These are phyloP conservation scores for Danielozyma ontarioensis DNA, from an alignment of 805 yeast genomes.

Conservation along the genomic window DNA sequence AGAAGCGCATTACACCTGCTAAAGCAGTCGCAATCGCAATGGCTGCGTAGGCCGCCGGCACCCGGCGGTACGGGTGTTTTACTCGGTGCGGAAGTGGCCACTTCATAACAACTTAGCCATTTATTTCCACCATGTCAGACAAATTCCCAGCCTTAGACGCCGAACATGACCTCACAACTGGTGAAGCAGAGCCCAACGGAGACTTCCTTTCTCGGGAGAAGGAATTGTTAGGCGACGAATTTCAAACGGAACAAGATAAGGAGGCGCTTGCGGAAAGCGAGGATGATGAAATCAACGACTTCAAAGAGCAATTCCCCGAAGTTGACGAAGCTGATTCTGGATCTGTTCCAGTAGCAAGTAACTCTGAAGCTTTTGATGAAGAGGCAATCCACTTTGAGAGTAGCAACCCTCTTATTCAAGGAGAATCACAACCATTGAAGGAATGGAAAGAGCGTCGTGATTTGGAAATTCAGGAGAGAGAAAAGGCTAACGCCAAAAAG, in stretches of 20 bases:
- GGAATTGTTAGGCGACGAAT: slow-evolving; percentile 66
- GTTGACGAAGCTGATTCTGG: slow-evolving; percentile 29
- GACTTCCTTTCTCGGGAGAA: slow-evolving; percentile 68
- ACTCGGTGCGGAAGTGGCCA: no score
- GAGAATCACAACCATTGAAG: slow-evolving; percentile 46
- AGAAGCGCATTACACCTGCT: no score
- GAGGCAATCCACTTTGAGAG: slow-evolving; percentile 41
- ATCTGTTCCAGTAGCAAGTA: slow-evolving; percentile 9
- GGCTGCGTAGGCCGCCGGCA: no score
- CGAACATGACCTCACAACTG: slow-evolving; percentile 22
- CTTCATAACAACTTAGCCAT: slow-evolving; percentile 1
- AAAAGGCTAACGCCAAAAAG: slow-evolving; percentile 59
- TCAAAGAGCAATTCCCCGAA: slow-evolving; percentile 62
- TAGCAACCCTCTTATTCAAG: slow-evolving; percentile 16
- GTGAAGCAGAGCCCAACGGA: slow-evolving; percentile 27
- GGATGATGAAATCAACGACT: slow-evolving; percentile 47
- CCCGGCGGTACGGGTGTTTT: no score
- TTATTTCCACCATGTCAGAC: slow-evolving; percentile 58
- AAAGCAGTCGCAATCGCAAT: no score
- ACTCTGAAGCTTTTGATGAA: slow-evolving; percentile 11
- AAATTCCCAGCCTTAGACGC: slow-evolving; percentile 70
- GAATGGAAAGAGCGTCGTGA: slow-evolving; percentile 84
- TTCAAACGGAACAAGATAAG: slow-evolving; percentile 58
- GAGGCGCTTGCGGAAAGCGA: slow-evolving; percentile 39
- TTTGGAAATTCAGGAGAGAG: slow-evolving; percentile 75